Evolutionary conservation across 169 alveolate genomes (phyloP).

Genomic region (Plasmodium chabaudi): DNA sequence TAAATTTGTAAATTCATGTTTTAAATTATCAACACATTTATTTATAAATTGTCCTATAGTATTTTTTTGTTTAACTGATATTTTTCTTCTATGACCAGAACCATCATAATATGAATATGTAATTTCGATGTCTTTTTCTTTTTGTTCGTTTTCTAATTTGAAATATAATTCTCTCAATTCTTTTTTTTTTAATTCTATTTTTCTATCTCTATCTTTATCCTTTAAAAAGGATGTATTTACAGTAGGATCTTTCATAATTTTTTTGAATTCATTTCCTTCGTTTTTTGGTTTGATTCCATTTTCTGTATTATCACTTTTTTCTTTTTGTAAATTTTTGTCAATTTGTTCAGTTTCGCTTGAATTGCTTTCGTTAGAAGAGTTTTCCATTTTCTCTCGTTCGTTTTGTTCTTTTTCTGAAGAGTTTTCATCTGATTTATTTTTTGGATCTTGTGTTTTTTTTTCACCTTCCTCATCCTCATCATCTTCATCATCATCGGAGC

Average conservation of each 20-base stretch:
- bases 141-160: conserved; percentile 72
- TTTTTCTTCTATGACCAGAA: conserved; percentile 74
- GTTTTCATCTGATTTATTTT: not conserved
- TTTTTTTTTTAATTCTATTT: conserved; percentile 64
- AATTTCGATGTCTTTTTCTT: conserved; percentile 69
- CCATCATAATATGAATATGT: conserved; percentile 76
- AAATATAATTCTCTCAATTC: conserved; percentile 73
- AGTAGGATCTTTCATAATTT: conserved; percentile 72
- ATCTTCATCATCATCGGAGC: conserved; percentile 33
- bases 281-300: conserved; percentile 2
- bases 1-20: conserved; percentile 60
- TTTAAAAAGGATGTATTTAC: conserved; percentile 71
- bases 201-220: conserved; percentile 74
- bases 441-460: conserved; percentile 1
- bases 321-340: not conserved
- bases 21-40: conserved; percentile 76
- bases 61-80: conserved; percentile 65
- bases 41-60: conserved; percentile 78
- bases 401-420: not conserved
- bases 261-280: conserved; percentile 13
- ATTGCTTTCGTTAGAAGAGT: not conserved
- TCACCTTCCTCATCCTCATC: conserved; percentile 21
- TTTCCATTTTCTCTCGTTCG: not conserved
- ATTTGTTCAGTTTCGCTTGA: not conserved
- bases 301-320: not conserved